Evolutionary conservation across 768 basidiomycete species (phyloP), one percentile per base, ranked within the genome.

Genomic region (Clathrus columnatus): DNA sequence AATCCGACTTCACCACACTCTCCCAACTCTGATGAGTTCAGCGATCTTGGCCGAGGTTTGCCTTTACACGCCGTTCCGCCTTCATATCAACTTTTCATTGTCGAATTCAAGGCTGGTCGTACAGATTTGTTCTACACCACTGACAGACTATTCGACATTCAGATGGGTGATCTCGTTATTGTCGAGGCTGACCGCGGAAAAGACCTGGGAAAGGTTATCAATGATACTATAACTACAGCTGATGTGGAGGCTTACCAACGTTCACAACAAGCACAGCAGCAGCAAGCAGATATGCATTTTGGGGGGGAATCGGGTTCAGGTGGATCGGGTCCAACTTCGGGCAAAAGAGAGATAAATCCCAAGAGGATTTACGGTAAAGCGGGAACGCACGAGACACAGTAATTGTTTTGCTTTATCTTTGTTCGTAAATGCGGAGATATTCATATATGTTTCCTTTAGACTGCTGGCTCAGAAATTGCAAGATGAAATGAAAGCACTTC

Each of bases 321-420:
- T 10, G 65, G 70, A 44, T 18, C 60, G 23, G 16, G 47, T 2
- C 58, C 60, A 17, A 61, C 52, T 24, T 64, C 67, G 2, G 71
- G 80, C 56, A 90, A 87, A 69, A 94, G 95, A 73, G 93, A 97
- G 69, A 90, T 96, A 56, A 91, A 87, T 66, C 95, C 95, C 11
- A 99, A 99, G 81, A 83, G 87, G 80, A 95, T 97, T 36, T 95
- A 93, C 68, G 84, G 82, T 23, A 94, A 92, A 70, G 92, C 92
- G 6, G 78, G 79, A 56, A 75, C 73, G 20, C 84, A 87, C 61
- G 94, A 98, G 73, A 80, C 86, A 53, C 84, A 89, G 88, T 84
- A 59, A 62, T 79, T 78, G 11, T 68, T 61, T 27, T 51, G 47
- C 32, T 42, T 59, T 20, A 36, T 5, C 32, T 29, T 41, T 32